Base-by-base conservation (phyloP, 768 basidiomycete species). In the Suillus tomentosus region DNA sequence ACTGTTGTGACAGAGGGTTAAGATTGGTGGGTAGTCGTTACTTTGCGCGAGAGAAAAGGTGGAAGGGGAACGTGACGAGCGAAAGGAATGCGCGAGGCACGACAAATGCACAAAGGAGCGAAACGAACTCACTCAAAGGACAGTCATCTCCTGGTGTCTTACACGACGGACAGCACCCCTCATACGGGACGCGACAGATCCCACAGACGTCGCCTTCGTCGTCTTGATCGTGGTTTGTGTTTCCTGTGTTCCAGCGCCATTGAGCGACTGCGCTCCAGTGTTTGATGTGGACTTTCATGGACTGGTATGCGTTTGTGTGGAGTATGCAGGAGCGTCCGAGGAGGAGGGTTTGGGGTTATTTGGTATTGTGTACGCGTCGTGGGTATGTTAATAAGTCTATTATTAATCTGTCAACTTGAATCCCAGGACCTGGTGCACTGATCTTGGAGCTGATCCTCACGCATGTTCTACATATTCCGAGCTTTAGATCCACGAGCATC, bases 81-180 rank as follows among this genome's bases (percentile, higher is more conserved):
- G 10, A 5, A 54, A 22, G 4, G 13, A 70, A 66, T 22, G 47
- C 47, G 13, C 36, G 36, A 45, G 73, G 36, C 37, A 69, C 27
- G 10, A 56, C 11, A 45, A 11, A 22, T 31, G 15, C 24, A 51
- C 50, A 27, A 43, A 45, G 5, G 2, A 61, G 67, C 60, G 11
- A 43, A 48, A 39, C 39, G 61, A 14, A 82, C 88, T 72, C 70
- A 95, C 94, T 94, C 27, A 96, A 78, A 0, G 95, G 94, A 79
- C 94, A 96, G 69, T 94, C 95, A 68, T 99, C 97, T 17, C 97
- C 97, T 0, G 97, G 97, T 71, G 96, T 86, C 77, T 96, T 98
- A 79, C 97, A 99, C 4, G 89, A 85, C 13, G 97, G 95, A 79
- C 96, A 99, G 70, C 94, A 95, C 0, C 93, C 94, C 73, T 99